Conservation (phyloP, 2,329 filamentous ascomycete species). For the Lachnum nothofagi region DNA sequence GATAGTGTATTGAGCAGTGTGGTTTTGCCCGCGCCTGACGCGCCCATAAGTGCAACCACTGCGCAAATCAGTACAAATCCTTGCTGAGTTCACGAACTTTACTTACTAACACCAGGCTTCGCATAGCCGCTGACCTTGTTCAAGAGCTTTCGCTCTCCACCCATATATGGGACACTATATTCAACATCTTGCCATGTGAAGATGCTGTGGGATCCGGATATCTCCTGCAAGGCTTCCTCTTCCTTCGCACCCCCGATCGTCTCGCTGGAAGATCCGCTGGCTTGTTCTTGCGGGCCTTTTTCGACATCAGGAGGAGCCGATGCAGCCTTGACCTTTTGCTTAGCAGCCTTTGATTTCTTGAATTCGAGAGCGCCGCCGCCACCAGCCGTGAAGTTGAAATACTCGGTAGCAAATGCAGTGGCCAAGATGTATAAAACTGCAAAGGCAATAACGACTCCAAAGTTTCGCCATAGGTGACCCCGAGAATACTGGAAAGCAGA, state of each 20-base stretch:
- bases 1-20: slow-evolving; percentile 72
- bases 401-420: slow-evolving; percentile 65
- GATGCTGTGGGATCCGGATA: slow-evolving; percentile 55
- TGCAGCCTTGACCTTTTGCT: slow-evolving; percentile 45
- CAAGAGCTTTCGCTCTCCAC: slow-evolving; percentile 55
- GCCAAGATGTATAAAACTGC: slow-evolving; percentile 67
- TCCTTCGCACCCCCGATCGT: slow-evolving; percentile 22
- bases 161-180: slow-evolving; percentile 67
- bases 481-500: slow-evolving; percentile 53
- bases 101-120: slow-evolving; percentile 58
- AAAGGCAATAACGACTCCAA: slow-evolving; percentile 67
- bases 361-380: slow-evolving; percentile 68
- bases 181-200: slow-evolving; percentile 69
- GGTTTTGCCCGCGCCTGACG: slow-evolving; percentile 77
- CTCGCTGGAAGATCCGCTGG: slow-evolving; percentile 28
- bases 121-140: slow-evolving; percentile 71
- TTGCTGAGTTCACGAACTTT: background rate
- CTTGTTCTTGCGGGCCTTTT: slow-evolving; percentile 28
- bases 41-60: slow-evolving; percentile 77
- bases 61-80: background rate
- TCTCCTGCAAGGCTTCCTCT: slow-evolving; percentile 40
- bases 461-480: slow-evolving; percentile 60
- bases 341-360: slow-evolving; percentile 61
- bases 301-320: slow-evolving; percentile 52
- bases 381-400: slow-evolving; percentile 55